These are phyloP conservation scores for Collybiopsis luxurians DNA, from an alignment of 768 basidiomycete species.

Conservation along the genomic window DNA sequence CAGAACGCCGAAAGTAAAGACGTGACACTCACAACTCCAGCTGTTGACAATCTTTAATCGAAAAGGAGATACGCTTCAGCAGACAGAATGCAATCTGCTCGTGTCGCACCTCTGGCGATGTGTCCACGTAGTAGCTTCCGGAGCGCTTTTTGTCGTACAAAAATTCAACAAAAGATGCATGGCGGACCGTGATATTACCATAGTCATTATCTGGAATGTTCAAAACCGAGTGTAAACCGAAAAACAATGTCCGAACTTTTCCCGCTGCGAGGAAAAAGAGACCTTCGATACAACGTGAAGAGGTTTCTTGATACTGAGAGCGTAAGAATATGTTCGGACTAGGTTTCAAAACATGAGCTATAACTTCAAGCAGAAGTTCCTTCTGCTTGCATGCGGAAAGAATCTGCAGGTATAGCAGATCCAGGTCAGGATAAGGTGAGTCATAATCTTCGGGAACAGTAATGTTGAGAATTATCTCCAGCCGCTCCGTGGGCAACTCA, in stretches of 20 bases:
- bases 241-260: conserved; percentile 1
- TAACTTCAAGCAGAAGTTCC: background rate
- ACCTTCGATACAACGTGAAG: background rate
- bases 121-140: conserved; percentile 24
- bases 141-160: conserved; percentile 27
- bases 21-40: background rate
- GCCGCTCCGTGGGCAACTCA: too few relatives aligned
- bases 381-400: too few relatives aligned
- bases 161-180: conserved; percentile 32
- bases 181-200: conserved; percentile 25
- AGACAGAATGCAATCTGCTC: background rate
- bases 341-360: background rate
- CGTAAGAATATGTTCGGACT: background rate
- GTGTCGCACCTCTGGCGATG: conserved; percentile 3
- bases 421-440: too few relatives aligned
- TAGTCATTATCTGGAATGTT: conserved; percentile 7
- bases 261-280: conserved; percentile 5
- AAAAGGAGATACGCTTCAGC: background rate
- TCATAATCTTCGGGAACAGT: too few relatives aligned
- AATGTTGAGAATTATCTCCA: too few relatives aligned
- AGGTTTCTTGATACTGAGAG: background rate
- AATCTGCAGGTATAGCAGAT: too few relatives aligned
- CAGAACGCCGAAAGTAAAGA: too few relatives aligned
- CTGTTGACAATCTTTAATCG: background rate
- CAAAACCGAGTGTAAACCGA: conserved; percentile 10